A percentile compares a stretch with the other conserved stretches of the same genome.
Evolutionary conservation across 2,329 filamentous ascomycete genomes (phyloP).

Genomic region (Botryotinia convoluta): DNA sequence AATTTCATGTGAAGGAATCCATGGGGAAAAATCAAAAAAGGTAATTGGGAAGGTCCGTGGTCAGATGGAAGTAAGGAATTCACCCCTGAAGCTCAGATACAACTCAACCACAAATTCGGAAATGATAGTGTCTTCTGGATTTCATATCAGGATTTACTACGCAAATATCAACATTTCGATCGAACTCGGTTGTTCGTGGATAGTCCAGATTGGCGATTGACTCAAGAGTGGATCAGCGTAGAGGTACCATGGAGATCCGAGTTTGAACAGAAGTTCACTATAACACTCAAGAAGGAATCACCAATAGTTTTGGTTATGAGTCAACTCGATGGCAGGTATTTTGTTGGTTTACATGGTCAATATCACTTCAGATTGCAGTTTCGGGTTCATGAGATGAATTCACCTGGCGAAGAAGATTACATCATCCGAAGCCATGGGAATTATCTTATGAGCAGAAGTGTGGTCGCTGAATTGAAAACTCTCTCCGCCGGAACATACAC

Average conservation of each 20-base stretch:
- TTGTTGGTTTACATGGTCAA: slow-evolving; percentile 58
- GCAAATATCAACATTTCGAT: slow-evolving; percentile 61
- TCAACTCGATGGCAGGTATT: slow-evolving; percentile 62
- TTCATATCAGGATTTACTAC: slow-evolving; percentile 58
- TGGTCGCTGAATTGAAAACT: slow-evolving; percentile 56
- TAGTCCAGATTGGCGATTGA: slow-evolving; percentile 53
- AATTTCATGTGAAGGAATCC: slow-evolving; percentile 45
- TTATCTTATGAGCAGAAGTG: slow-evolving; percentile 57
- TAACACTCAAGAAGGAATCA: slow-evolving; percentile 54
- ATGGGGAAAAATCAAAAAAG: slow-evolving; percentile 57
- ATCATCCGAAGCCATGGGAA: slow-evolving; percentile 58
- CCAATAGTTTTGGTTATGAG: slow-evolving; percentile 59
- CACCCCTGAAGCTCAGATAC: slow-evolving; percentile 55
- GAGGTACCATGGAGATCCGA: slow-evolving; percentile 61
- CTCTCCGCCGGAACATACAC: slow-evolving; percentile 56
- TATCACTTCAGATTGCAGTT: slow-evolving; percentile 50
- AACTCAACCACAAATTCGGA: slow-evolving; percentile 58
- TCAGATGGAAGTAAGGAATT: slow-evolving; percentile 61
- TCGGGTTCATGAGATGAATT: slow-evolving; percentile 50
- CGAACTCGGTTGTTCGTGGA: slow-evolving; percentile 61
- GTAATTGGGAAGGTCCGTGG: slow-evolving; percentile 58
- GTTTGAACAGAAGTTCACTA: slow-evolving; percentile 60
- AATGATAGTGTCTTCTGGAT: slow-evolving; percentile 65
- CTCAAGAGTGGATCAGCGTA: slow-evolving; percentile 59
- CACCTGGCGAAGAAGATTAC: slow-evolving; percentile 54